Evolutionary conservation across 306 rosid species (phyloP).

Genomic region (Gleditsia sinensis): DNA sequence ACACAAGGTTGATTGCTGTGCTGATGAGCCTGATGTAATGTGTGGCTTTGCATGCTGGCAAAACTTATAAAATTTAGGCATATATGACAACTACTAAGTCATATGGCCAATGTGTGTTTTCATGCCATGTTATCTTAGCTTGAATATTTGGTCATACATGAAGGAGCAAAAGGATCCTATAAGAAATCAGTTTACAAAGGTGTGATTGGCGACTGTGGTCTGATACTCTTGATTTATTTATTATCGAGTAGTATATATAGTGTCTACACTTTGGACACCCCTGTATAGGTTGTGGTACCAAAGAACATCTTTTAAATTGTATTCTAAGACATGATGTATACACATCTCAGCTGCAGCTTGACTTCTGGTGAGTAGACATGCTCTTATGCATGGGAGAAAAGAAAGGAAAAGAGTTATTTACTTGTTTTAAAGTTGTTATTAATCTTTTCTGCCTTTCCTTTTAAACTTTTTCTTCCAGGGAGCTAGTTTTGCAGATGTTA

Average conservation of each 20-base stretch:
- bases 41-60: neutral
- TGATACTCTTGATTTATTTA: neutral
- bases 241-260: neutral
- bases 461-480: slow-evolving; percentile 56
- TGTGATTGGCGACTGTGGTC: neutral
- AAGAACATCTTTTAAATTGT: neutral
- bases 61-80: neutral
- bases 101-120: neutral
- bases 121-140: neutral
- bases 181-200: neutral
- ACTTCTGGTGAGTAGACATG: neutral
- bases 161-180: neutral
- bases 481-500: slow-evolving; percentile 80
- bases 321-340: neutral
- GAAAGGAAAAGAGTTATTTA: neutral
- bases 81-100: neutral
- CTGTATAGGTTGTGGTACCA: neutral
- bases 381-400: neutral
- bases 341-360: neutral
- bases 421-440: slow-evolving; percentile 24
- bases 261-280: slow-evolving; percentile 1
- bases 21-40: neutral
- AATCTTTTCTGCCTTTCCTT: slow-evolving; percentile 11
- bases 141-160: neutral
- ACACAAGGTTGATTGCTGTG: neutral